phyloP scores from a whole-genome alignment of 2,329 filamentous ascomycete genomes.

The Fusarium compactum region DNA sequence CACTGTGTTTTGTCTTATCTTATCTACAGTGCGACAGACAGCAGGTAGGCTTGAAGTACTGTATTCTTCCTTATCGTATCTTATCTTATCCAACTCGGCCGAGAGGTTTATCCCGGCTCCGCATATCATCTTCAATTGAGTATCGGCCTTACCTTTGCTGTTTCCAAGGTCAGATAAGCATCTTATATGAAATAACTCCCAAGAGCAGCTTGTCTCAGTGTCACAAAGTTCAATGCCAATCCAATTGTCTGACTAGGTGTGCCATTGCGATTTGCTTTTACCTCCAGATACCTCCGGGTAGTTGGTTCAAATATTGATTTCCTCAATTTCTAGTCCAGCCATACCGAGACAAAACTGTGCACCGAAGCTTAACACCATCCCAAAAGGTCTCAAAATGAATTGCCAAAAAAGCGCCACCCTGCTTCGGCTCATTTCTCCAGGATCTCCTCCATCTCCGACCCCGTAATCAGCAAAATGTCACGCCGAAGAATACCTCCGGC shows the following conservation, averaged over 20 bases:
- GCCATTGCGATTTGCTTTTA: too few relatives aligned
- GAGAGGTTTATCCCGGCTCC: neutral
- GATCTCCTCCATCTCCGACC: rapidly evolving
- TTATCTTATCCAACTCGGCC: neutral
- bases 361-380: rapidly evolving
- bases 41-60: too few relatives aligned
- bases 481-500: neutral
- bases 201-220: too few relatives aligned
- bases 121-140: neutral
- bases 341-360: neutral
- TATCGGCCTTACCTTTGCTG: neutral
- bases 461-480: neutral
- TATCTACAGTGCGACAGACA: neutral
- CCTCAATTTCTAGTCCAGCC: rapidly evolving
- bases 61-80: too few relatives aligned
- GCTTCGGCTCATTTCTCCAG: neutral
- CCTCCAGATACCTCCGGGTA: too few relatives aligned
- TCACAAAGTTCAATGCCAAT: too few relatives aligned
- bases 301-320: too few relatives aligned
- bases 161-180: neutral
- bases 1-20: neutral
- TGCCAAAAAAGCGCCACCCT: neutral
- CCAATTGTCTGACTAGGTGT: too few relatives aligned
- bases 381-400: rapidly evolving
- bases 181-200: too few relatives aligned